Base-by-base conservation (phyloP, 768 basidiomycete species). In the Sarcodon sp. region DNA sequence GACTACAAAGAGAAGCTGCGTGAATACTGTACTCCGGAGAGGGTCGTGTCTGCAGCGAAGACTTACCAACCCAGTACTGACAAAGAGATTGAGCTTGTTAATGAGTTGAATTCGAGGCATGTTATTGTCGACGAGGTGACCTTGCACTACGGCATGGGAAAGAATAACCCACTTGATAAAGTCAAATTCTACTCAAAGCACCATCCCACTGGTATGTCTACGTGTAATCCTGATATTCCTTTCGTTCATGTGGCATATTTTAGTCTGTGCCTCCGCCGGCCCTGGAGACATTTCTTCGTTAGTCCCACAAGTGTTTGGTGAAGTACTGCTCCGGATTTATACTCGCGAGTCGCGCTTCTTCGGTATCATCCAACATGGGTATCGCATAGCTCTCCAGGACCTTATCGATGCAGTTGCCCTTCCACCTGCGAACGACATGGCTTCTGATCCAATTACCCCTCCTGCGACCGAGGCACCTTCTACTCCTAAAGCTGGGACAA, bases 131-230 rank as follows among this genome's bases (percentile, higher is more conserved):
- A 80, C 45, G 66, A 79, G 11, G 61, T 77, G 1, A 55, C 59
- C n/a, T 70, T 89, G 71, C 88, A 90, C 57, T 82, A 84, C 55
- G 88, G 87, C 3, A 85, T 83, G 77, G 68, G 73, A 53, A 75
- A 77, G 39, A 61, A 66, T 51, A 86, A 85, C 54, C 88, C 88
- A 1, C 57, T 89, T 43, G 72, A 81, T 41, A 70, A 63, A 12
- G 75, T 87, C 47, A 76, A 71, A 57, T 91, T 89, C 57, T 89
- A 87, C 55, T 76, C 79, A 0, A 88, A 88, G 60, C 64, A 68
- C 11, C 67, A 72, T 13, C 76, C 75, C 0, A 61, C 79, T 49
- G 55, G 85, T 87, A 55, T 50, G 60, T 10, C 39, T 33, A 21
- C n/a, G 18, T 13, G 15, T 44, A 16, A 21, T 46, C 11, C 43